Percentiles rank a stretch among this genome's conserved stretches.
Evolutionary conservation across 805 yeast species (phyloP).

Genomic region (Ogataea methanolica): DNA sequence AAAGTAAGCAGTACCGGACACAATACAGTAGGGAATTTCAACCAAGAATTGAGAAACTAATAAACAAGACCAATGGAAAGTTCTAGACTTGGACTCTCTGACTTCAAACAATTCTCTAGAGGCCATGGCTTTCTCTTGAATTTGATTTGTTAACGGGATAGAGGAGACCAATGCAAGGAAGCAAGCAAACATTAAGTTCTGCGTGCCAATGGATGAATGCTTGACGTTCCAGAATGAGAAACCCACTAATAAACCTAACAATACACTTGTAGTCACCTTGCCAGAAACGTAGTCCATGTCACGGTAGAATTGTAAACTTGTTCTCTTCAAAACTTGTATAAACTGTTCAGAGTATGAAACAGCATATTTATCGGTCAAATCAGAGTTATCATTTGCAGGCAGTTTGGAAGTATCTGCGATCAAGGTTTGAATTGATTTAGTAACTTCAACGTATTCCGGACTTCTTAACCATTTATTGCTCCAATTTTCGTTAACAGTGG

Average conservation of each 20-base stretch:
- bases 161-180: constrained; percentile 52
- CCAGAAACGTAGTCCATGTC: constrained; percentile 43
- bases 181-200: constrained; percentile 46
- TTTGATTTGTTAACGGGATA: constrained; percentile 57
- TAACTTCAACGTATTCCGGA: constrained; percentile 3
- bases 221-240: constrained; percentile 58
- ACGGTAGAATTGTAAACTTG: constrained; percentile 38
- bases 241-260: constrained; percentile 42
- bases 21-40: constrained; percentile 57
- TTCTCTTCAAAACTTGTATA: constrained; percentile 32
- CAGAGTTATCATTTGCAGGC: constrained; percentile 8
- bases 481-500: constrained; percentile 54
- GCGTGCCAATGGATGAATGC: constrained; percentile 46
- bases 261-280: constrained; percentile 34
- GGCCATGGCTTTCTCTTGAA: constrained; percentile 50
- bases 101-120: constrained; percentile 62
- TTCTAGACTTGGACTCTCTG: constrained; percentile 64
- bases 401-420: constrained; percentile 11
- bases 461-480: constrained; percentile 48
- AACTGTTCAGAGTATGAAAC: constrained; percentile 39
- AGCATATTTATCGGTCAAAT: constrained; percentile 30
- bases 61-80: constrained; percentile 63
- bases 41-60: constrained; percentile 46
- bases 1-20: constrained; percentile 44
- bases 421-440: not conserved